phyloP scores from a whole-genome alignment of 169 alveolate species.

The Plasmodium falciparum region DNA sequence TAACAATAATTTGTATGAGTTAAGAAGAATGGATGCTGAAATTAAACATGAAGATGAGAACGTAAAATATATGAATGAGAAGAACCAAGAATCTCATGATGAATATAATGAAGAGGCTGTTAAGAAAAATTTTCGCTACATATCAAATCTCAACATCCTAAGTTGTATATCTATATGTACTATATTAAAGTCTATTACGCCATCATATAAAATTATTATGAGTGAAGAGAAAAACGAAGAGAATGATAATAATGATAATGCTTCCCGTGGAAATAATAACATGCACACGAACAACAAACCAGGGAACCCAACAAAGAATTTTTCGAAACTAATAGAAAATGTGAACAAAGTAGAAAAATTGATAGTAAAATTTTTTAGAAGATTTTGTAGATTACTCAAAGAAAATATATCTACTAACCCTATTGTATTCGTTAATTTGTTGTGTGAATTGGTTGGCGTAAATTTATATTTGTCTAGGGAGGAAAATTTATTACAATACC shows the following conservation, averaged over 20 bases:
- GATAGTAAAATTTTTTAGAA: constrained; percentile 32
- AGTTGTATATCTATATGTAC: constrained; percentile 51
- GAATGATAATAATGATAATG: background rate
- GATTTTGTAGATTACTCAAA: constrained; percentile 39
- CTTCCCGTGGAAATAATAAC: background rate
- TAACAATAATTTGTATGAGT: too few species aligned
- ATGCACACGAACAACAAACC: background rate
- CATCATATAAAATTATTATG: constrained; percentile 50
- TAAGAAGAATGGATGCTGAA: background rate
- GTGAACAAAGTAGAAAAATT: constrained; percentile 41
- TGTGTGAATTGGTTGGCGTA: constrained; percentile 68
- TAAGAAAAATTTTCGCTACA: constrained; percentile 9
- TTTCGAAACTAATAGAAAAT: constrained; percentile 39
- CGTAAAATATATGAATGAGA: background rate
- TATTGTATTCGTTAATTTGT: constrained; percentile 57
- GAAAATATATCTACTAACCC: constrained; percentile 28
- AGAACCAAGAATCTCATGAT: too few species aligned
- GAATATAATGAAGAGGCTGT: too few species aligned
- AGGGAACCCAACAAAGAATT: background rate
- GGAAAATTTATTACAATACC: constrained; percentile 36
- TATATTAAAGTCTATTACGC: constrained; percentile 51
- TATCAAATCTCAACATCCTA: constrained; percentile 8
- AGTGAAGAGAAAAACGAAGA: background rate
- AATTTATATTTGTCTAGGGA: constrained; percentile 49
- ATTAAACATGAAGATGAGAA: background rate